Evolutionary conservation across 2,329 filamentous ascomycete species (phyloP), one percentile per base, ranked within the genome.

Genomic region (Phialophora verrucosa): DNA sequence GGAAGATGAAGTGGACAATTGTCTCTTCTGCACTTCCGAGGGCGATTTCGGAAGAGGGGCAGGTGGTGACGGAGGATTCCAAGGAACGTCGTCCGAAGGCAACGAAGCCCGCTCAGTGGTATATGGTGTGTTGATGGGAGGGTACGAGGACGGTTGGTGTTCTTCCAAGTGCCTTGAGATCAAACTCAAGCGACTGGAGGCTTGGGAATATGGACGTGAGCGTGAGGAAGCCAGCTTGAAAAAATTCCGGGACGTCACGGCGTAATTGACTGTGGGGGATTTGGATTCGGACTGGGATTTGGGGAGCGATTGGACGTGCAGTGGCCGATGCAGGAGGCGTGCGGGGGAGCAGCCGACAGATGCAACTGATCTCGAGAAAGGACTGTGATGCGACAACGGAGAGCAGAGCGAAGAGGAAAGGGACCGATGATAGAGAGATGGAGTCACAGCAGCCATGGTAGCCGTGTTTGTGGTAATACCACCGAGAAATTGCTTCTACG

Each of bases 41-140:
- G 63, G 59, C 35, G 61, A 54, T 38, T 44, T 47, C 14, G 65
- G 65, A n/a, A 64, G 51, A 14, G 61, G 56, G 12, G 55, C 35
- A 44, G 63, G 59, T 49, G 54, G 58, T 51, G 57, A 23, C 29
- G 67, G 64, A 14, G 69, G 67, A 12, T 56, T 79, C 78, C 83
- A 83, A 72, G 84, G 83, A 60, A 85, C 64, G 70, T 87, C 84
- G 83, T 87, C 84, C 66, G 78, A 74, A 27, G 67, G 64, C 50
- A 80, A 81, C 56, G 79, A 78, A 70, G 79, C 78, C 73, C 86
- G 82, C 76, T 88, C 85, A 75, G 84, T 85, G 72, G 85, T 87
- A 77, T 86, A 89, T 63, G 86, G 86, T 27, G 87, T 88, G 77
- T 88, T 88, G 64, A 88, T 77, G 67, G 86, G 83, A 69, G 87